Evolutionary conservation across 2,329 filamentous ascomycete genomes (phyloP), one percentile per base, ranked within the genome.

Genomic region (Diaporthe batatas): DNA sequence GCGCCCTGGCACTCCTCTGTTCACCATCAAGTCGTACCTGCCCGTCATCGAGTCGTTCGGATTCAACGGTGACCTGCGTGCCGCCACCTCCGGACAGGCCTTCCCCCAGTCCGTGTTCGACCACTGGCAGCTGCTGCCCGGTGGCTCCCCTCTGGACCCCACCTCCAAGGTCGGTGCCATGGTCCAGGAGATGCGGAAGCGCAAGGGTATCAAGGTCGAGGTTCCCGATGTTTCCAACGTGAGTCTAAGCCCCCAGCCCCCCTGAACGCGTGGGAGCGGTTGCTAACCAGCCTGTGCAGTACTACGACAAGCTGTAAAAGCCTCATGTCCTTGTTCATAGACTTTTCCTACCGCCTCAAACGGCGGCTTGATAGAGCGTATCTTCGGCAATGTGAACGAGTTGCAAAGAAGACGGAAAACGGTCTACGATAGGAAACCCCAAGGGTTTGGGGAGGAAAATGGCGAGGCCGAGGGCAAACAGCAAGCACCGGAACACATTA

Each of bases 21-120:
- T 98, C 94, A 98, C 94, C 87, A 94, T 99, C 91, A 83, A 83
- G 81, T 81, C 81, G 47, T 83, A 82, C 78, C 81, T 83, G 73
- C 81, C 81, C 77, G 81, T 83, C 79, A 81, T 82, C 77, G 81
- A 83, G 81, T 83, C 81, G 7, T 83, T 83, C 77, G 96, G 96
- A 86, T 99, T 99, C 94, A 97, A 97, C 87, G 93, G 91, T 85
- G 96, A 98, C 88, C 93, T 99, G 82, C 95, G 96, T 84, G 91
- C 92, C 82, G 92, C 91, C 86, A 99, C 96, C 80, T 93, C 92
- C 83, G 96, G 96, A 82, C 96, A 99, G 90, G 96, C 96, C 83
- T 99, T 99, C 95, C 96, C 96, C 81, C 95, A 98, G 88, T 93
- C 93, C 81, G 95, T 99, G 82, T 99, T 99, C 88, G 96, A 98